Evolutionary conservation across 495 filamentous ascomycete species (phyloP).

Genomic region (Penicillium flavigenum): DNA sequence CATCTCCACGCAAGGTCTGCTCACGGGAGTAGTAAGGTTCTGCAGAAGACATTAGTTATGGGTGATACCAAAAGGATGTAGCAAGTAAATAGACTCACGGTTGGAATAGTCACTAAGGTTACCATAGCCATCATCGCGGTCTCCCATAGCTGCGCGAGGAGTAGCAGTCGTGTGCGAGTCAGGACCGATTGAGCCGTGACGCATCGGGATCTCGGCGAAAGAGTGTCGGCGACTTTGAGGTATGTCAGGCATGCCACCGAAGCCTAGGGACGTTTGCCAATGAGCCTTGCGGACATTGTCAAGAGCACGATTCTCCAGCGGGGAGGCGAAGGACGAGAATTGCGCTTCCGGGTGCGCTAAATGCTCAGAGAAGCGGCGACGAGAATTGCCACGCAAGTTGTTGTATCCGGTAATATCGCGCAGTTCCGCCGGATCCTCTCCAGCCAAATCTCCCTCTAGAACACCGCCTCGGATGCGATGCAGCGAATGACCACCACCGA

Average conservation of each 20-base stretch:
- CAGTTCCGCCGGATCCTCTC: constrained; percentile 67
- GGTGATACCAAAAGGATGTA: neutral
- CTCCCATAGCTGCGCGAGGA: constrained; percentile 34
- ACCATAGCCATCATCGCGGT: constrained; percentile 42
- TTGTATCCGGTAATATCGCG: constrained; percentile 55
- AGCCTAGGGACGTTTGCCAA: constrained; percentile 87
- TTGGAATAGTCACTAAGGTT: constrained; percentile 32
- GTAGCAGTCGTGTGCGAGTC: constrained; percentile 45
- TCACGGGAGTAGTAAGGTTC: constrained; percentile 52
- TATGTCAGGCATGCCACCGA: constrained; percentile 65
- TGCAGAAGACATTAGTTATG: constrained; percentile 31
- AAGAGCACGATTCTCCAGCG: constrained; percentile 69
- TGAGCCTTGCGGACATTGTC: constrained; percentile 77
- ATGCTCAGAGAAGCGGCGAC: constrained; percentile 65
- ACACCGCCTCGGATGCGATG: constrained; percentile 64
- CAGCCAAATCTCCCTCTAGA: constrained; percentile 69
- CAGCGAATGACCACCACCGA: constrained; percentile 52
- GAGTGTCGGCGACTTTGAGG: constrained; percentile 92
- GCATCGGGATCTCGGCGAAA: constrained; percentile 81
- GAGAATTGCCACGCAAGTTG: constrained; percentile 42
- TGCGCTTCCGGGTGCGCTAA: constrained; percentile 53
- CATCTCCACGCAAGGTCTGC: constrained; percentile 42
- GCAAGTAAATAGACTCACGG: constrained; percentile 3
- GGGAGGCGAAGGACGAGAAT: constrained; percentile 49
- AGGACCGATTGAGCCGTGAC: constrained; percentile 68